Conservation (phyloP, 805 yeast genomes). For the Spencermartinsiella europaea region DNA sequence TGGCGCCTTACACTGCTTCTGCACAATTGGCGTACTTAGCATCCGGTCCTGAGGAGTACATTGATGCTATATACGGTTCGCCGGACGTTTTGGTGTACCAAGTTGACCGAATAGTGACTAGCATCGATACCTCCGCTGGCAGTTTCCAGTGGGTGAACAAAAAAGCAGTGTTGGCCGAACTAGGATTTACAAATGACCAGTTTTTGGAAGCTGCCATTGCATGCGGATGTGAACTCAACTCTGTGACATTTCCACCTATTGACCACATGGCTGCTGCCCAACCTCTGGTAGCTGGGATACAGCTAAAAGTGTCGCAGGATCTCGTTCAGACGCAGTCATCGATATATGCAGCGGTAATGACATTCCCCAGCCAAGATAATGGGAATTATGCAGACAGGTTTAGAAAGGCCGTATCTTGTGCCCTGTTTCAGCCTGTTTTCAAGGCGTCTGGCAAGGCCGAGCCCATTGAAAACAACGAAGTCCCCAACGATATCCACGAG, state of each 20-base stretch:
- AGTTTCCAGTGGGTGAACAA: constrained; percentile 67
- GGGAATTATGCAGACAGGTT: constrained; percentile 42
- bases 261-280: constrained; percentile 24
- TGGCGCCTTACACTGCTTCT: constrained; percentile 80
- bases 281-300: constrained; percentile 20
- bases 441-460: constrained; percentile 64
- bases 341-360: constrained; percentile 27
- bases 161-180: constrained; percentile 51
- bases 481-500: constrained; percentile 79
- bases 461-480: constrained; percentile 44
- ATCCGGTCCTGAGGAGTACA: constrained; percentile 38
- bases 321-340: constrained; percentile 26
- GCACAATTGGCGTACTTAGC: constrained; percentile 69
- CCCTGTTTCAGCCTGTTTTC: constrained; percentile 70
- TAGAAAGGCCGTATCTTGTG: constrained; percentile 62
- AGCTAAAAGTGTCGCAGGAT: constrained; percentile 26
- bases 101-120: constrained; percentile 66
- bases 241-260: constrained; percentile 49
- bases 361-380: constrained; percentile 18
- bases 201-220: constrained; percentile 71
- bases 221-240: constrained; percentile 75
- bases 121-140: constrained; percentile 60
- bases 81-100: constrained; percentile 64
- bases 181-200: constrained; percentile 56
- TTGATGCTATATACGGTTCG: constrained; percentile 80